Percentiles rank a stretch among this genome's conserved stretches.
phyloP scores from a whole-genome alignment of 495 filamentous ascomycete genomes.

The Pseudomonodictys pantanalensis region DNA sequence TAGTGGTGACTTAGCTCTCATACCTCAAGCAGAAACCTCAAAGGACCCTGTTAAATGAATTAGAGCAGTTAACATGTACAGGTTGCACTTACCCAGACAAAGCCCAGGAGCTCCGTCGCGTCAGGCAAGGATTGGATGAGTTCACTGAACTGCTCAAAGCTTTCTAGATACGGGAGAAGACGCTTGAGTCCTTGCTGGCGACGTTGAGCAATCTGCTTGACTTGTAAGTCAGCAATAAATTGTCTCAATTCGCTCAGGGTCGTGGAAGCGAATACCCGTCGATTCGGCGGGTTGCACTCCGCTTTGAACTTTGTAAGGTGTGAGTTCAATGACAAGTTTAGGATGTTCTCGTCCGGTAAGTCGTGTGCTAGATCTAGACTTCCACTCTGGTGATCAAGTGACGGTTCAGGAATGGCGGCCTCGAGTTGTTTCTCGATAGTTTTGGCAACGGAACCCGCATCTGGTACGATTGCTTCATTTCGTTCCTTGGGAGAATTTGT shows the following conservation, averaged over 20 bases:
- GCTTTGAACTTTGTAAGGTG: not conserved
- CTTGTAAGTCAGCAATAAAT: not conserved
- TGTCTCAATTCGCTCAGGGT: not conserved
- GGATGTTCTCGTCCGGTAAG: not conserved
- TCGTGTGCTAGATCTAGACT: not conserved
- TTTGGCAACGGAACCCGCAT: not conserved
- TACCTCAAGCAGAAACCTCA: constrained; percentile 6
- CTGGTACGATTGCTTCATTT: not conserved
- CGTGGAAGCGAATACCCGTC: not conserved
- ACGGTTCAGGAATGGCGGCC: not conserved
- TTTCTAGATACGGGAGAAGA: not conserved
- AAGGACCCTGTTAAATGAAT: constrained; percentile 2
- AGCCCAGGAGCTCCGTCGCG: not conserved
- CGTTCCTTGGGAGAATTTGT: no score
- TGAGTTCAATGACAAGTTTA: not conserved
- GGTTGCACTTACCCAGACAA: constrained; percentile 3
- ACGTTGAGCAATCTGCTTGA: not conserved
- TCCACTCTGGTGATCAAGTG: not conserved
- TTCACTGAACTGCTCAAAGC: constrained; percentile 3
- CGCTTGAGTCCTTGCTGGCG: not conserved
- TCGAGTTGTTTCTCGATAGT: not conserved
- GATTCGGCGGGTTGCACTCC: not conserved
- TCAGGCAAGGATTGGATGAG: not conserved
- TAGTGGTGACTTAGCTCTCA: not conserved
- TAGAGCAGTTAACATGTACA: not conserved